Percentiles rank a stretch among this genome's conserved stretches.
Evolutionary conservation across 139 green algal species (phyloP).

Genomic region (Desmodesmus armatus): DNA sequence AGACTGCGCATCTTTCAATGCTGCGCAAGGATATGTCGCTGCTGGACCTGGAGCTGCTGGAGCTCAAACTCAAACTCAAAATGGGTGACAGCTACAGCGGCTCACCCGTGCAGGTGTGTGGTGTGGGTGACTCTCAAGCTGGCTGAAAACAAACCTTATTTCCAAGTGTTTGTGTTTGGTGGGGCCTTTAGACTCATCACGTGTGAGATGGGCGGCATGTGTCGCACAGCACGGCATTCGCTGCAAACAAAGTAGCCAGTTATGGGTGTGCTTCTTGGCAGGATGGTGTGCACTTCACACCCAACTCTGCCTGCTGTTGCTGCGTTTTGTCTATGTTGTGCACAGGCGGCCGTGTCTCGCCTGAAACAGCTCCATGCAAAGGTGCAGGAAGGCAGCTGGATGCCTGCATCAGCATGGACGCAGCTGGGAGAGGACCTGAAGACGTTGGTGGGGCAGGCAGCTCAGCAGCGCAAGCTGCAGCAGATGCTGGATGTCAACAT

Average conservation of each 20-base stretch:
- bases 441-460: neutral
- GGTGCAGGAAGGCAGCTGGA: neutral
- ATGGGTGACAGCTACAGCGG: slow-evolving; percentile 9
- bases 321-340: too few species aligned
- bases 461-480: slow-evolving; percentile 39
- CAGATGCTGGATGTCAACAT: slow-evolving; percentile 43
- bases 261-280: too few species aligned
- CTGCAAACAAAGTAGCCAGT: too few species aligned
- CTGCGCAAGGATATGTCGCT: slow-evolving; percentile 22
- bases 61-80: slow-evolving; percentile 25
- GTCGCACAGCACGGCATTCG: too few species aligned
- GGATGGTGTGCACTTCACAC: too few species aligned
- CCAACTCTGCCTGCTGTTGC: too few species aligned
- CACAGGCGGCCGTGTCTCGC: neutral
- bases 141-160: too few species aligned
- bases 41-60: slow-evolving; percentile 30
- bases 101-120: too few species aligned
- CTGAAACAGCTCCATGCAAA: slow-evolving; percentile 19
- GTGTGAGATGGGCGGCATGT: too few species aligned
- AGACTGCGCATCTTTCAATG: slow-evolving; percentile 25
- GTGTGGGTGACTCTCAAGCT: too few species aligned
- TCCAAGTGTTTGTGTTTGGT: too few species aligned
- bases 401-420: slow-evolving; percentile 19
- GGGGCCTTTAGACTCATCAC: too few species aligned
- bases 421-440: slow-evolving; percentile 33